These are phyloP conservation scores for Teunomyces barrocoloradensis DNA, from an alignment of 805 yeast species.

Conservation along the genomic window DNA sequence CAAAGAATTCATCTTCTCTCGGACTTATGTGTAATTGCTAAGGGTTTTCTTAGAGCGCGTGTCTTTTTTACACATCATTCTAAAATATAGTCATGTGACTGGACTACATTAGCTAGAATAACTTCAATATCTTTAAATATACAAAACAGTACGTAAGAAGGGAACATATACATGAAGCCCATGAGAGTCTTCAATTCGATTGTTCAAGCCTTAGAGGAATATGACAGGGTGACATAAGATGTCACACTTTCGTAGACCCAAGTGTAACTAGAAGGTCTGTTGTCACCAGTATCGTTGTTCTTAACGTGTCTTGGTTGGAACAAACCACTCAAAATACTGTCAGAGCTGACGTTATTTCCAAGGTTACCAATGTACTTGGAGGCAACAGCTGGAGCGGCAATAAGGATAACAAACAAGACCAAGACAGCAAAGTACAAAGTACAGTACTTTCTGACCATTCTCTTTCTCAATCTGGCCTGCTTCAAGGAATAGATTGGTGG, in stretches of 20 bases:
- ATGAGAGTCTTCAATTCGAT: neutral
- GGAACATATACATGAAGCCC: conserved; percentile 4
- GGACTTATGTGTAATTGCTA: neutral
- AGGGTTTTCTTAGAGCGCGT: neutral
- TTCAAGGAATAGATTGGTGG: conserved; percentile 97
- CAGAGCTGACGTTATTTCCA: conserved; percentile 26
- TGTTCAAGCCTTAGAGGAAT: conserved; percentile 48
- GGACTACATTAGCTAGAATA: neutral
- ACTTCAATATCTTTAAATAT: conserved; percentile 7
- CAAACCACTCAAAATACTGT: conserved; percentile 57
- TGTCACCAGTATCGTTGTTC: conserved; percentile 80
- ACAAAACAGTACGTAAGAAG: conserved; percentile 7
- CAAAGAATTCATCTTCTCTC: neutral
- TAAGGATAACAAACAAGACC: conserved; percentile 66
- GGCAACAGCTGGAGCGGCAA: conserved; percentile 92
- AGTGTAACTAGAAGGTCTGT: conserved; percentile 31
- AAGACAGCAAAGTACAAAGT: conserved; percentile 72
- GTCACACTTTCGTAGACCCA: conserved; percentile 49
- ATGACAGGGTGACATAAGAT: conserved; percentile 52
- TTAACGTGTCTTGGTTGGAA: conserved; percentile 84
- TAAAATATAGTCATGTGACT: conserved; percentile 1
- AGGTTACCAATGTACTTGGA: conserved; percentile 50
- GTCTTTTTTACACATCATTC: neutral
- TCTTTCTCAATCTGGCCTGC: conserved; percentile 92
- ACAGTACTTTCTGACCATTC: conserved; percentile 95